phyloP scores from a whole-genome alignment of 257 asterid genomes.

The Lavandula angustifolia region DNA sequence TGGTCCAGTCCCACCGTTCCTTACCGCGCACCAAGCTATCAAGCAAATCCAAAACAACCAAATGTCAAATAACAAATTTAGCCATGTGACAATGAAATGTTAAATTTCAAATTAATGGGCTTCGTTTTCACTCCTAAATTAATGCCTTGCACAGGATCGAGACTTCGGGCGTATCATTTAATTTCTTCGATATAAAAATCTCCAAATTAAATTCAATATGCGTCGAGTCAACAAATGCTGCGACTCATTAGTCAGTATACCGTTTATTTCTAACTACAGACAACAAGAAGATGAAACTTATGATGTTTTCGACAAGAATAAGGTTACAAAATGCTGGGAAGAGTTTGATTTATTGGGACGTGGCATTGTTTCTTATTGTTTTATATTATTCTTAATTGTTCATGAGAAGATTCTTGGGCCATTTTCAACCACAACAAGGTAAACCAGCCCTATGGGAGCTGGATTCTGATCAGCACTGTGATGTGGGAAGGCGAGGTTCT shows the following conservation, averaged over 20 bases:
- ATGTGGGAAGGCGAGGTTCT: constrained; percentile 58
- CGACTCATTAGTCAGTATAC: background rate
- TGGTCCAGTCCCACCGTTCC: too few relatives aligned
- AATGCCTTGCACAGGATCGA: constrained; percentile 9
- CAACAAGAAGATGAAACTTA: constrained; percentile 14
- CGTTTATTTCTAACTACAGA: background rate
- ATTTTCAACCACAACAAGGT: constrained; percentile 86
- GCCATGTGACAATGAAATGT: constrained; percentile 8
- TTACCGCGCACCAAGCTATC: too few relatives aligned
- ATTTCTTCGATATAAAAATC: background rate
- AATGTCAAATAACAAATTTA: background rate
- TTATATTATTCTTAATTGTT: constrained; percentile 17
- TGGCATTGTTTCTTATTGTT: background rate
- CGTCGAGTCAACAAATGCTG: constrained; percentile 13
- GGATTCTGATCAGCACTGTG: constrained; percentile 81
- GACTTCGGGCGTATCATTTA: constrained; percentile 13
- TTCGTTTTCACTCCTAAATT: background rate
- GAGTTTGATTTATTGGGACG: background rate
- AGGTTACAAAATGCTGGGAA: background rate
- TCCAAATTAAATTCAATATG: background rate
- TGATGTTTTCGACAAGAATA: constrained; percentile 7
- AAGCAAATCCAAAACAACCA: background rate
- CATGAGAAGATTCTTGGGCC: constrained; percentile 81
- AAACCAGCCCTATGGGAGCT: constrained; percentile 91
- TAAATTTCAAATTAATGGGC: background rate